phyloP scores from a whole-genome alignment of 805 yeast genomes.

The Kuraishia piskuri region DNA sequence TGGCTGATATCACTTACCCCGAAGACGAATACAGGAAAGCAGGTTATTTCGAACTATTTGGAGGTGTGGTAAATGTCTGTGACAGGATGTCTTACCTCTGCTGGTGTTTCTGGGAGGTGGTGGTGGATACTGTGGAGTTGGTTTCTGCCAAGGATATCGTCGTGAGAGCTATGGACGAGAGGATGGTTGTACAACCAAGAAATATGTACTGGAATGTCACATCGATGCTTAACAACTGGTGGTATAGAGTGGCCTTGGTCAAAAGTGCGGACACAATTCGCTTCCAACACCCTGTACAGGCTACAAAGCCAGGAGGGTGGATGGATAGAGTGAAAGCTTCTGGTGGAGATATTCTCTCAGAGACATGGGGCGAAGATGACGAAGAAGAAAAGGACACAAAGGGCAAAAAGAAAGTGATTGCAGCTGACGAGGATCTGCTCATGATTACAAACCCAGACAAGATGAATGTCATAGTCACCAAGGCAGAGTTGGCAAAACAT shows the following conservation, averaged over 20 bases:
- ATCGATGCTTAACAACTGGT: constrained; percentile 28
- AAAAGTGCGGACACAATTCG: constrained; percentile 8
- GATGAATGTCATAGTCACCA: constrained; percentile 10
- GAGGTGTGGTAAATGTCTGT: constrained; percentile 24
- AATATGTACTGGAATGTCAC: constrained; percentile 29
- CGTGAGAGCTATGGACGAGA: constrained; percentile 26
- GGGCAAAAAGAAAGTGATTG: constrained; percentile 3
- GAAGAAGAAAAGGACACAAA: constrained; percentile 4
- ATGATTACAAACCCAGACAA: constrained; percentile 21
- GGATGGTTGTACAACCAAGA: constrained; percentile 26
- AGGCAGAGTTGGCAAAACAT: constrained; percentile 13
- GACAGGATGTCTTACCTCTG: constrained; percentile 23
- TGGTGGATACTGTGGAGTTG: constrained; percentile 13
- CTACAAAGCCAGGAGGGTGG: constrained; percentile 24
- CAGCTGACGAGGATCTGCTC: constrained; percentile 17
- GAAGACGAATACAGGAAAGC: constrained; percentile 23
- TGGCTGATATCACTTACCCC: constrained; percentile 22
- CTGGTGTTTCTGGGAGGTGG: constrained; percentile 27
- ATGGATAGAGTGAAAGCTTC: constrained; percentile 25
- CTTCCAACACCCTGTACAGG: constrained; percentile 20
- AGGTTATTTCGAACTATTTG: constrained; percentile 21
- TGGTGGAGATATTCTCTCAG: constrained; percentile 21
- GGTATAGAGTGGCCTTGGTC: constrained; percentile 24
- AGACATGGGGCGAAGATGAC: constrained; percentile 23
- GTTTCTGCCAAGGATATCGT: constrained; percentile 18